These are phyloP conservation scores for Juglanconis sp. DNA, from an alignment of 2,329 filamentous ascomycete species.

Conservation along the genomic window DNA sequence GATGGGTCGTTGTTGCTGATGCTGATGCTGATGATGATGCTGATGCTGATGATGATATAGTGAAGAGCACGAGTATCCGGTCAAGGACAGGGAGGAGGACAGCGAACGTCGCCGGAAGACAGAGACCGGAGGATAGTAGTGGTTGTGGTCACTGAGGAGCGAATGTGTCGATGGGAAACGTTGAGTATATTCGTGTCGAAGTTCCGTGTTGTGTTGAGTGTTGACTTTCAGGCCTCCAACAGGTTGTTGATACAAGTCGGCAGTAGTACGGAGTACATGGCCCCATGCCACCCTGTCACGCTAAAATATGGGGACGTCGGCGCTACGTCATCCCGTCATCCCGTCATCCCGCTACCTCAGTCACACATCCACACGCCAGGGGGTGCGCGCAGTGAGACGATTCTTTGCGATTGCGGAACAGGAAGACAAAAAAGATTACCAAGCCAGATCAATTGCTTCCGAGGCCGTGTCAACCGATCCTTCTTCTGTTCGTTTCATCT, in stretches of 20 bases:
- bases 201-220: too few species aligned
- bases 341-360: neutral
- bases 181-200: too few species aligned
- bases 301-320: neutral
- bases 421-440: neutral
- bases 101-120: too few species aligned
- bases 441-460: neutral
- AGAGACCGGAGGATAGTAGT: too few species aligned
- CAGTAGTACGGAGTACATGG: neutral
- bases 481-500: neutral
- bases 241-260: too few species aligned
- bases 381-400: neutral
- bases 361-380: neutral
- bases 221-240: too few species aligned
- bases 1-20: neutral
- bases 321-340: neutral
- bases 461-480: neutral
- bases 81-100: too few species aligned
- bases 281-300: neutral
- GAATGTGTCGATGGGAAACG: too few species aligned
- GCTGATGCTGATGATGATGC: too few species aligned
- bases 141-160: too few species aligned
- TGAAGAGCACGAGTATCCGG: too few species aligned
- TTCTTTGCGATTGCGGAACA: neutral
- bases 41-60: too few species aligned